Evolutionary conservation across 2,329 filamentous ascomycete species (phyloP).

Genomic region (Gliomastix tumulicola): DNA sequence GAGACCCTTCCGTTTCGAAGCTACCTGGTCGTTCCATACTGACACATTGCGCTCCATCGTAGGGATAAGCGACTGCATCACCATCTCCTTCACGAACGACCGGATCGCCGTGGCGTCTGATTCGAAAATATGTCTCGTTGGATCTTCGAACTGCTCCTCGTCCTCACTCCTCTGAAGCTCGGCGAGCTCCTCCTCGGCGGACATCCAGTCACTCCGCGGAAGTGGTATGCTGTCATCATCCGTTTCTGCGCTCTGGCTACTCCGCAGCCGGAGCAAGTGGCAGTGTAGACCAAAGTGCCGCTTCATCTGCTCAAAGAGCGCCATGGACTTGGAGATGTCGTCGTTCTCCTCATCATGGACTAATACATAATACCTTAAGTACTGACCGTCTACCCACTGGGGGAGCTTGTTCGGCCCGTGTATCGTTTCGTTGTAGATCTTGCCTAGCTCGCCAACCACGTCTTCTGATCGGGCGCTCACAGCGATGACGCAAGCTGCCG

Average conservation of each 20-base stretch:
- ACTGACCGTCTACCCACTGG: constrained; percentile 84
- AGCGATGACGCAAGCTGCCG: constrained; percentile 88
- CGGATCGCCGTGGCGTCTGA: constrained; percentile 84
- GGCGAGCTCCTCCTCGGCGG: constrained; percentile 75
- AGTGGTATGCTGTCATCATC: constrained; percentile 86
- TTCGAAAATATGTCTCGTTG: constrained; percentile 78
- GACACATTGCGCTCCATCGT: constrained; percentile 92
- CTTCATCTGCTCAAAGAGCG: constrained; percentile 97
- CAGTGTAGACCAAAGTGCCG: constrained; percentile 95
- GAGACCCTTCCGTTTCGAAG: constrained; percentile 80
- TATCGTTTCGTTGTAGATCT: constrained; percentile 79
- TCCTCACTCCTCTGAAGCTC: constrained; percentile 63
- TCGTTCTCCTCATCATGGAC: constrained; percentile 95
- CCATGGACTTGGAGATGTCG: constrained; percentile 83
- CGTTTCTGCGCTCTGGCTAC: constrained; percentile 75
- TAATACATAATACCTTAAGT: constrained; percentile 90
- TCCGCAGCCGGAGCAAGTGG: constrained; percentile 80
- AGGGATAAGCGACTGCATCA: constrained; percentile 88
- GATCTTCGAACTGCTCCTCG: constrained; percentile 62
- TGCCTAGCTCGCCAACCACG: constrained; percentile 81
- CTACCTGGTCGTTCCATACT: constrained; percentile 95
- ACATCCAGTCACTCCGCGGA: constrained; percentile 81
- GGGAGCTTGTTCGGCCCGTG: constrained; percentile 68
- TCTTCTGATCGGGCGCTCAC: constrained; percentile 82
- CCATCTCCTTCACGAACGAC: constrained; percentile 88